These are phyloP conservation scores for Coix lacrymajobi DNA, from an alignment of 176 grass and related monocot genomes.

Conservation along the genomic window DNA sequence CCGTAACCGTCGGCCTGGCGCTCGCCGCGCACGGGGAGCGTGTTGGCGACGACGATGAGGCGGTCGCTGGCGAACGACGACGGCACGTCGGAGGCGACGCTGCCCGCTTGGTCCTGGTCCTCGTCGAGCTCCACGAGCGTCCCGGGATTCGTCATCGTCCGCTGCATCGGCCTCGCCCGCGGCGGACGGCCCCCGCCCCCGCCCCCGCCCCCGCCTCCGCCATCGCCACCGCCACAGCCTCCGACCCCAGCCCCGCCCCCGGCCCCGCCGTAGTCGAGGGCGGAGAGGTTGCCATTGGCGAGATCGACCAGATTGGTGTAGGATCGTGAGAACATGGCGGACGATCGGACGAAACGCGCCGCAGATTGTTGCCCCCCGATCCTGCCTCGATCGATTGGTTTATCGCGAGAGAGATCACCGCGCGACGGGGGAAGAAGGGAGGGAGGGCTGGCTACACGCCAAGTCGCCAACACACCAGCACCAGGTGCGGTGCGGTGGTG, in stretches of 20 bases:
- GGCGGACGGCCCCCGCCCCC: slow-evolving; percentile 11
- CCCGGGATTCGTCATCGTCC: slow-evolving; percentile 47
- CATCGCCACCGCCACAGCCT: background rate
- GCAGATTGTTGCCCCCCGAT: background rate
- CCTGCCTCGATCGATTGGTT: background rate
- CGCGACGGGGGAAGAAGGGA: no score
- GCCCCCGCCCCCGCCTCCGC: background rate
- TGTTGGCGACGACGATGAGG: slow-evolving; percentile 66
- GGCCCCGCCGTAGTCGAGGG: slow-evolving; percentile 36
- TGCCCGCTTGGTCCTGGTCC: slow-evolving; percentile 43
- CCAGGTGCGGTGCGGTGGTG: slow-evolving; percentile 10
- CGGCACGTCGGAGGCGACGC: slow-evolving; percentile 57
- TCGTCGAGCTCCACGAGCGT: slow-evolving; percentile 53
- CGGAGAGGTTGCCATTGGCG: slow-evolving; percentile 57
- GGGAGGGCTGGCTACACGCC: no score
- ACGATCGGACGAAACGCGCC: background rate
- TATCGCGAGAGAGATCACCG: background rate
- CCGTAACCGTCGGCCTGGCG: slow-evolving; percentile 42
- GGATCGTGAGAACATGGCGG: slow-evolving; percentile 61
- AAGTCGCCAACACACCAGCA: no score
- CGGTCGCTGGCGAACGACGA: slow-evolving; percentile 52
- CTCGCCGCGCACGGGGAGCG: slow-evolving; percentile 51
- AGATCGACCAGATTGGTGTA: slow-evolving; percentile 67
- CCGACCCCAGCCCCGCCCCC: background rate
- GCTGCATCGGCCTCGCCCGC: slow-evolving; percentile 40